Conservation (phyloP, 306 rosid species). For the Ochetophila trinervis region DNA sequence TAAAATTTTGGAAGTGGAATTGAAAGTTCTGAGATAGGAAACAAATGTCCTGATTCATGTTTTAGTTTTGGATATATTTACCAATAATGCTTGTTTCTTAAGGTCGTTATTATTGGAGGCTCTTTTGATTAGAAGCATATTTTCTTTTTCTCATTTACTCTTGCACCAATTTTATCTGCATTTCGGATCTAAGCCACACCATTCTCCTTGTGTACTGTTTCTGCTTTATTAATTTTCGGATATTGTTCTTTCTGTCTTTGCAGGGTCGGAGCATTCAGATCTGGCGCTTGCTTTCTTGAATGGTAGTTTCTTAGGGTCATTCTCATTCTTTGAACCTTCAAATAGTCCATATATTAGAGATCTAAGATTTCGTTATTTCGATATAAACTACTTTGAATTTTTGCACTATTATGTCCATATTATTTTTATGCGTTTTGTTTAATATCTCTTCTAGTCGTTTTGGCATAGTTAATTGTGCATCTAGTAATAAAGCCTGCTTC, state of each 20-base stretch:
- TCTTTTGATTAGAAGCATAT: background rate
- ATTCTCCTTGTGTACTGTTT: constrained; percentile 11
- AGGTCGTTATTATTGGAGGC: constrained; percentile 2
- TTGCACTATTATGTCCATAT: background rate
- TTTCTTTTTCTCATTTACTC: constrained; percentile 9
- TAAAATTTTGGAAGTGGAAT: background rate
- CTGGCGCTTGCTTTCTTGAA: constrained; percentile 39
- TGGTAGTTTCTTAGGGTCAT: constrained; percentile 20
- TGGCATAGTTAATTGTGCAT: background rate
- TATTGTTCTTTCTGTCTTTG: constrained; percentile 20
- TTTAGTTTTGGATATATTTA: constrained; percentile 9
- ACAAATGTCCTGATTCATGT: background rate
- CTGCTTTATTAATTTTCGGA: constrained; percentile 16
- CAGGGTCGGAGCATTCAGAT: constrained; percentile 49
- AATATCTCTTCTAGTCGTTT: constrained; percentile 11
- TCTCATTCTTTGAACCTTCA: constrained; percentile 10
- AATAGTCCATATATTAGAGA: constrained; percentile 33
- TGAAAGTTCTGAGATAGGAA: constrained; percentile 9
- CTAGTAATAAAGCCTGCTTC: background rate
- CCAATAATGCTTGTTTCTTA: constrained; percentile 3
- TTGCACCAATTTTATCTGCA: constrained; percentile 25
- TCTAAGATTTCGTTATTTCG: constrained; percentile 24
- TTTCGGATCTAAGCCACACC: constrained; percentile 5
- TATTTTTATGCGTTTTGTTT: constrained; percentile 22
- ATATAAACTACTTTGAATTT: background rate